Evolutionary conservation across 805 yeast species (phyloP).

Genomic region (Hermanozyma aechmeae): DNA sequence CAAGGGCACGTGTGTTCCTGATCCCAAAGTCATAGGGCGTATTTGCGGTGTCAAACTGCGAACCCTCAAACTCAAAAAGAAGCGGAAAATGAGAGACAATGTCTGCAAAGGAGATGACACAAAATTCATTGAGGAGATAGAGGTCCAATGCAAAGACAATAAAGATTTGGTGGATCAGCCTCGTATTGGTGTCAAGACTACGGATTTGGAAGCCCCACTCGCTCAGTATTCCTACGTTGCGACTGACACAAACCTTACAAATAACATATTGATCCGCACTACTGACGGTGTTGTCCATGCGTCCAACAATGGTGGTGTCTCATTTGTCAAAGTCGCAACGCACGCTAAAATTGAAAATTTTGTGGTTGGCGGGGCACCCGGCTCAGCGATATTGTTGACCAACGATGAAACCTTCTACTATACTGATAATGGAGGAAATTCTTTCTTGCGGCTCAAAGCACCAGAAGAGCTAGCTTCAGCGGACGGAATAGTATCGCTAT

Average conservation of each 20-base stretch:
- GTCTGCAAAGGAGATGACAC: too few relatives aligned
- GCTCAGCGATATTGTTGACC: slow-evolving; percentile 49
- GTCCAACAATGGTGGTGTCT: slow-evolving; percentile 62
- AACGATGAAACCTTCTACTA: slow-evolving; percentile 39
- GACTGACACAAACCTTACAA: slow-evolving; percentile 13
- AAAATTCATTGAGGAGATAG: background rate
- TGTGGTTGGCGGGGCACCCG: slow-evolving; percentile 50
- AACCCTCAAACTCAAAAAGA: too few relatives aligned
- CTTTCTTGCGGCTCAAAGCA: slow-evolving; percentile 37
- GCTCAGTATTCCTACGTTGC: slow-evolving; percentile 42
- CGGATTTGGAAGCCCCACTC: slow-evolving; percentile 43
- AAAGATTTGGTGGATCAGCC: background rate
- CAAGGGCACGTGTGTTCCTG: slow-evolving; percentile 40
- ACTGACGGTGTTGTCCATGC: slow-evolving; percentile 42
- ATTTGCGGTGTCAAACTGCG: too few relatives aligned
- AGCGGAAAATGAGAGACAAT: too few relatives aligned
- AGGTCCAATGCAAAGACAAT: background rate
- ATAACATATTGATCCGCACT: slow-evolving; percentile 50
- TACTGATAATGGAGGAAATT: slow-evolving; percentile 61
- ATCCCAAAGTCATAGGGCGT: too few relatives aligned
- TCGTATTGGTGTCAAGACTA: too few relatives aligned
- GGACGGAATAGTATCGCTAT: slow-evolving; percentile 33
- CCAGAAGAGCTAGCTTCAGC: slow-evolving; percentile 27
- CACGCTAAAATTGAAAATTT: slow-evolving; percentile 42
- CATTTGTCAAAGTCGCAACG: slow-evolving; percentile 31